A percentile compares a stretch with the other conserved stretches of the same genome.
Conservation (phyloP, 108 stramenopile species). For the Conticribra weissflogii region DNA sequence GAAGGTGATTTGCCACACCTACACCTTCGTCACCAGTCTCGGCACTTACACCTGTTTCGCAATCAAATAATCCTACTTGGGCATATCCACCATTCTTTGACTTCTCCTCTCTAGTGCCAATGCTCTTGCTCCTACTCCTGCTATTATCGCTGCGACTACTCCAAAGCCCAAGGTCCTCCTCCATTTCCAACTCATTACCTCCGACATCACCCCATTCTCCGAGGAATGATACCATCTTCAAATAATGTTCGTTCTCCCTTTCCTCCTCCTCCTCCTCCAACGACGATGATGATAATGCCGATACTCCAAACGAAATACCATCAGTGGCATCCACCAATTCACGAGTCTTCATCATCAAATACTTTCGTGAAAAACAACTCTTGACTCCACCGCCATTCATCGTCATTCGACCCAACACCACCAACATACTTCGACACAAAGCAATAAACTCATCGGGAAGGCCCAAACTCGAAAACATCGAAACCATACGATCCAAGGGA, state of each 20-base stretch:
- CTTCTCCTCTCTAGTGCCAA: too few species aligned
- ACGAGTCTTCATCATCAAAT: conserved; percentile 12
- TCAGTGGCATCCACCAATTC: conserved; percentile 10
- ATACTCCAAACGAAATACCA: neutral
- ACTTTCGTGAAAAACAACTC: conserved; percentile 23
- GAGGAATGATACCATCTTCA: neutral
- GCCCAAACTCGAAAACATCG: conserved; percentile 1
- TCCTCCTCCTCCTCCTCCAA: too few species aligned
- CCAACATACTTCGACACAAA: conserved; percentile 5
- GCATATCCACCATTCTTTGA: too few species aligned
- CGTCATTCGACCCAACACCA: conserved; percentile 17
- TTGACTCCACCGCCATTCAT: too few species aligned
- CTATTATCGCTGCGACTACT: too few species aligned
- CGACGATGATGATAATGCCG: too few species aligned
- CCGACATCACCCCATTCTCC: conserved; percentile 18
- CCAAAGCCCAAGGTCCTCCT: conserved; percentile 23
- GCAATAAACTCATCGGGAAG: conserved; percentile 20
- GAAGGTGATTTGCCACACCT: too few species aligned
- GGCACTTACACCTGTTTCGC: too few species aligned
- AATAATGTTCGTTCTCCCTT: neutral
- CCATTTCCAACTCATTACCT: conserved; percentile 11
- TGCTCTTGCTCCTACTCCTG: neutral
- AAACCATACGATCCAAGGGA: conserved; percentile 10
- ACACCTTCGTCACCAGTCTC: too few species aligned
- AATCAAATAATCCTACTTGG: too few species aligned